Percentiles rank a stretch among this genome's conserved stretches.
Conservation (phyloP, 176 grass and related monocot genomes). For the Hyparrhenia diplandra region DNA sequence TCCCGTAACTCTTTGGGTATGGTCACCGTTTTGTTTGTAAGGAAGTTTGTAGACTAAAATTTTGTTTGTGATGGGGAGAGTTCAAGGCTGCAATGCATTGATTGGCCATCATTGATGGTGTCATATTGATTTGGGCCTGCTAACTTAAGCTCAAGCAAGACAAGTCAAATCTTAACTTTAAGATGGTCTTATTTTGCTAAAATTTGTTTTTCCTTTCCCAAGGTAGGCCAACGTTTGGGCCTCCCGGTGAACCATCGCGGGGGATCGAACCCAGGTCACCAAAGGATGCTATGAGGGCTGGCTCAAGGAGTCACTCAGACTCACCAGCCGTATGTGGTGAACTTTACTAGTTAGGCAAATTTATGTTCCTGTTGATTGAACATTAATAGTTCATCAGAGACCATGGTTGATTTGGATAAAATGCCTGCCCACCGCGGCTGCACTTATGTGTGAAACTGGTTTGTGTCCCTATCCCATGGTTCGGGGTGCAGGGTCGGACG, state of each 20-base stretch:
- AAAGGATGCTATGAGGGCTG: no score
- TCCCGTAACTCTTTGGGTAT: background rate
- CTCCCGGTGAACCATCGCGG: no score
- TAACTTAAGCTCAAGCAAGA: background rate
- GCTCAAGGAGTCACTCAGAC: no score
- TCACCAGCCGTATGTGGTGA: no score
- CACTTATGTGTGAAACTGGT: background rate
- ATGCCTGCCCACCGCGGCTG: background rate
- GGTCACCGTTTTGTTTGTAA: no score
- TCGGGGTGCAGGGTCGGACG: background rate
- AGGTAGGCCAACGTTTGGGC: no score
- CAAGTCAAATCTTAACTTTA: background rate
- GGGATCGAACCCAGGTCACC: no score
- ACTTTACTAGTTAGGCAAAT: background rate
- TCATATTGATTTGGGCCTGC: background rate
- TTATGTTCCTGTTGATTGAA: background rate
- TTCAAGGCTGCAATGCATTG: background rate
- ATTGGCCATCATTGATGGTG: background rate
- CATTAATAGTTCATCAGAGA: background rate
- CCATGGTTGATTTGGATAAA: conserved; percentile 2
- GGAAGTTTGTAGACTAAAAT: no score
- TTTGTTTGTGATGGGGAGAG: conserved; percentile 6
- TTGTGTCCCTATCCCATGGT: conserved; percentile 1
- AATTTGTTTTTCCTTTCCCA: no score
- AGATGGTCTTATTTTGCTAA: conserved; percentile 2